These are phyloP conservation scores for Backusella tuberculispora DNA, from an alignment of 192 early-diverging fungal genomes.

Conservation along the genomic window DNA sequence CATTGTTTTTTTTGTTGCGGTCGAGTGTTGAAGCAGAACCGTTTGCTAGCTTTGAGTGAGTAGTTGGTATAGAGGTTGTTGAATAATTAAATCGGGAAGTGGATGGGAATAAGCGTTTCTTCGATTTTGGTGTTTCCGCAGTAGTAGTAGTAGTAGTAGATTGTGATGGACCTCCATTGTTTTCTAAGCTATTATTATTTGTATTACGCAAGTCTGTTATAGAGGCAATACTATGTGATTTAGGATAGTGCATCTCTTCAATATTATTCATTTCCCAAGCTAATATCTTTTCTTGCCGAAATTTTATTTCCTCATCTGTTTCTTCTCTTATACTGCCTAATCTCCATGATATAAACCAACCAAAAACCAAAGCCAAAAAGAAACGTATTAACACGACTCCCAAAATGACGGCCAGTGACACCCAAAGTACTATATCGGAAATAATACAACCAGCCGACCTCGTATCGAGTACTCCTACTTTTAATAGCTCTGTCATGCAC, in stretches of 20 bases:
- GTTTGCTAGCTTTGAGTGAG: neutral
- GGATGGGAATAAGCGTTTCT: conserved; percentile 46
- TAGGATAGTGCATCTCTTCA: conserved; percentile 57
- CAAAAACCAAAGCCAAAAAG: conserved; percentile 76
- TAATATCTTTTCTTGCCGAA: conserved; percentile 46
- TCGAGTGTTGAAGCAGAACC: neutral
- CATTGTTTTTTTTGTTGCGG: neutral
- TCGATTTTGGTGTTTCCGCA: conserved; percentile 37
- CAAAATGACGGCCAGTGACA: conserved; percentile 76
- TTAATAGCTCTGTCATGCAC: conserved; percentile 80
- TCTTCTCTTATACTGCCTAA: conserved; percentile 76
- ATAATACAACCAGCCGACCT: conserved; percentile 82
- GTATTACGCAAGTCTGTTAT: conserved; percentile 3
- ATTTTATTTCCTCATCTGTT: conserved; percentile 54
- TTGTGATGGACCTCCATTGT: conserved; percentile 10
- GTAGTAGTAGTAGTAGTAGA: neutral
- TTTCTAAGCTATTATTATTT: neutral
- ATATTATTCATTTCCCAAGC: conserved; percentile 47
- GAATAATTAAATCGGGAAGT: conserved; percentile 43
- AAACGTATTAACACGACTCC: conserved; percentile 73
- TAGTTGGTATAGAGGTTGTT: neutral
- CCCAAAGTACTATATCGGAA: conserved; percentile 77
- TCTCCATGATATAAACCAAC: conserved; percentile 78
- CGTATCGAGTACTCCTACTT: conserved; percentile 82
- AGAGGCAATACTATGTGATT: conserved; percentile 53